Percentiles rank a stretch among this genome's conserved stretches.
Evolutionary conservation across 2,329 filamentous ascomycete species (phyloP).

Genomic region (Pseudogymnoascus sp.): DNA sequence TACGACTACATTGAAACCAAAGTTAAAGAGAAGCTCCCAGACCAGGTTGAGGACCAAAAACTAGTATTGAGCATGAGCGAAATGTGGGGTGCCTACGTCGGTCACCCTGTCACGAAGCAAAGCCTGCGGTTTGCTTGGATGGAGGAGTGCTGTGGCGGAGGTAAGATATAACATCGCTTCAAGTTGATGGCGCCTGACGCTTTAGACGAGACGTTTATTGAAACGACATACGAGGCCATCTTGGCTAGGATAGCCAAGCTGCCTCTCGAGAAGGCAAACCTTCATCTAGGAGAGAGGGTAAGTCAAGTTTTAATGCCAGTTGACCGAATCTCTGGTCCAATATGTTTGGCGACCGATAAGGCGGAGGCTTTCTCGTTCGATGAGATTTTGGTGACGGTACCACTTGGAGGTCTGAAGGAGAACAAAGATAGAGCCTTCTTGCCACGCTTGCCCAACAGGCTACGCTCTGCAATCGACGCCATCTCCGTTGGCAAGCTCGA

Average conservation of each 20-base stretch:
- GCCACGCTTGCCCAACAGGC: constrained; percentile 35
- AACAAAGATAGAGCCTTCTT: constrained; percentile 34
- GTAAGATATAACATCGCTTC: constrained; percentile 18
- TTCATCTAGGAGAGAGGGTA: constrained; percentile 22
- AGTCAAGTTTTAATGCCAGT: constrained; percentile 13
- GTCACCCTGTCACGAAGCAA: constrained; percentile 41
- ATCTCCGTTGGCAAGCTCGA: constrained; percentile 44
- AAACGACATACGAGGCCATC: constrained; percentile 26
- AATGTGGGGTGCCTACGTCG: constrained; percentile 47
- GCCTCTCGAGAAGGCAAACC: constrained; percentile 18
- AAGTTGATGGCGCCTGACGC: background rate
- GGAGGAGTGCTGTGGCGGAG: constrained; percentile 49
- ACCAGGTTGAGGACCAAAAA: constrained; percentile 33
- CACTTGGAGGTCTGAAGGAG: constrained; percentile 42
- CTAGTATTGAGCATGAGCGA: constrained; percentile 34
- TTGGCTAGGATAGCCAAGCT: constrained; percentile 23
- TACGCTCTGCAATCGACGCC: constrained; percentile 39
- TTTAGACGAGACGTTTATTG: constrained; percentile 18
- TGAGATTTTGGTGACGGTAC: constrained; percentile 43
- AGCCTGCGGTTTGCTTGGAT: constrained; percentile 52
- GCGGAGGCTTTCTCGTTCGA: constrained; percentile 26
- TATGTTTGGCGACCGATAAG: constrained; percentile 17
- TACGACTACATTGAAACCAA: constrained; percentile 48
- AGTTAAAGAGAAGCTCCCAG: constrained; percentile 35
- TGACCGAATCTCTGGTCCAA: background rate